Evolutionary conservation across 805 yeast species (phyloP), one percentile per base, ranked within the genome.

Genomic region (Saturnispora kantuleensis): DNA sequence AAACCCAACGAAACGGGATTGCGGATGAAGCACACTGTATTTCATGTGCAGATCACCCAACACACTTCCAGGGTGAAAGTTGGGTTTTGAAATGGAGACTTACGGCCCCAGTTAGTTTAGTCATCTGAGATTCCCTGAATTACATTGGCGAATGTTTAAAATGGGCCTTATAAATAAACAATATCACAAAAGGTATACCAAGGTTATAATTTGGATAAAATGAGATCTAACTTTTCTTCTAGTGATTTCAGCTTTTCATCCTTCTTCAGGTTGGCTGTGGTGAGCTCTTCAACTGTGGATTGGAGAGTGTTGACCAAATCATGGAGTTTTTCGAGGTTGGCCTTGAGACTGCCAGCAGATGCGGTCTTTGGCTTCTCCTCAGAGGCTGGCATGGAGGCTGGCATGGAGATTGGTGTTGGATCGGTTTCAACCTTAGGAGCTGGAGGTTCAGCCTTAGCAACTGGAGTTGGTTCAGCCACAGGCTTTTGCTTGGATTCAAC

Each of bases 291-390:
- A 38, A 84, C 73, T 37, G 79, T 75, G 0, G 63, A 45, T 57
- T 84, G 88, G 39, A 84, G 68, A 28, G 70, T 66, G 3, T 67
- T 65, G 16, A 81, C 87, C 31, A 84, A 61, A 2, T 64, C 47
- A 5, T 83, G 76, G 44, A 84, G 66, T 50, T 74, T 80, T 51
- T 81, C 90, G 30, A 84, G 80, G 1, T 87, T 77, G 9, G 76
- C 81, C 55, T 81, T 81, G 48, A 84, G 68, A 0, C 88, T 83
- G 30, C 83, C 71, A 15, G 84, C 76, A 26, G 72, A 69, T 28
- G 67, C 59, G 16, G 42, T 48, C 50, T 39, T 53, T 42, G 35
- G 45, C 13, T 55, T 42, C 13, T 58, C 38, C 10, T 55, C 49
- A 15, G 61, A 46, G 4, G 50, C 39, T 11, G 54, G 17, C 12